phyloP scores from a whole-genome alignment of 2,329 filamentous ascomycete species.

The Neofusicoccum kwambonambiense region DNA sequence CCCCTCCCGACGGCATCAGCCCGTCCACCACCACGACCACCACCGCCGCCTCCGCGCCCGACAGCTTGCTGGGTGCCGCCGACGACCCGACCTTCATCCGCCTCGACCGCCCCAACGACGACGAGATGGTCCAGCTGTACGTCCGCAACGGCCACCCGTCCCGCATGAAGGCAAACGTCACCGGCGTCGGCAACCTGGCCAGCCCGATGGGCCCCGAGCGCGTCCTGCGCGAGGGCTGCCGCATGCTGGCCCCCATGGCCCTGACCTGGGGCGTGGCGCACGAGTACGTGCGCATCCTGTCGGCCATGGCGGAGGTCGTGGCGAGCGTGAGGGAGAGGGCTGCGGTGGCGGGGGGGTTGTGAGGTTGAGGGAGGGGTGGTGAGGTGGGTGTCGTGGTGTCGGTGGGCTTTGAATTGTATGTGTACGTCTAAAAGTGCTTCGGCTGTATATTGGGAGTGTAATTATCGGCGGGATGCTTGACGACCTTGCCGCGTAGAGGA shows the following conservation, averaged over 20 bases:
- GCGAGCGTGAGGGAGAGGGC: background rate
- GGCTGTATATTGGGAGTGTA: no score
- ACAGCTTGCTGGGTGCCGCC: conserved; percentile 2
- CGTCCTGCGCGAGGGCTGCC: conserved; percentile 40
- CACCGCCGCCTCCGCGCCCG: background rate
- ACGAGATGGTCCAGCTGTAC: conserved; percentile 58
- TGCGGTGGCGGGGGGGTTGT: background rate
- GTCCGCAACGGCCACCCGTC: conserved; percentile 47
- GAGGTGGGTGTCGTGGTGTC: no score
- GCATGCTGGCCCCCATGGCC: conserved; percentile 27
- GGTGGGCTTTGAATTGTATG: no score
- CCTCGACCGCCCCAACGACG: conserved; percentile 57
- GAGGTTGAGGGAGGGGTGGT: background rate
- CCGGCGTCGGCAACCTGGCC: conserved; percentile 54
- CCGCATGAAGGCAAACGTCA: conserved; percentile 52
- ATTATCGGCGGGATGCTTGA: no score
- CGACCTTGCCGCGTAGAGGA: no score
- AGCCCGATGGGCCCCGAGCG: conserved; percentile 34
- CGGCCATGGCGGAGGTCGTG: background rate
- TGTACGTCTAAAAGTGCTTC: no score
- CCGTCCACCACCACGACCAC: background rate
- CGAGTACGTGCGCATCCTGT: background rate
- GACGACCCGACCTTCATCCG: conserved; percentile 48
- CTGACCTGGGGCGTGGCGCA: background rate
- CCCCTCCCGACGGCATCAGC: background rate